A percentile compares a stretch with the other conserved stretches of the same genome.
Evolutionary conservation across 1,284 basidiomycete species (phyloP).

Genomic region (Apiotrichum akiyoshidainum): DNA sequence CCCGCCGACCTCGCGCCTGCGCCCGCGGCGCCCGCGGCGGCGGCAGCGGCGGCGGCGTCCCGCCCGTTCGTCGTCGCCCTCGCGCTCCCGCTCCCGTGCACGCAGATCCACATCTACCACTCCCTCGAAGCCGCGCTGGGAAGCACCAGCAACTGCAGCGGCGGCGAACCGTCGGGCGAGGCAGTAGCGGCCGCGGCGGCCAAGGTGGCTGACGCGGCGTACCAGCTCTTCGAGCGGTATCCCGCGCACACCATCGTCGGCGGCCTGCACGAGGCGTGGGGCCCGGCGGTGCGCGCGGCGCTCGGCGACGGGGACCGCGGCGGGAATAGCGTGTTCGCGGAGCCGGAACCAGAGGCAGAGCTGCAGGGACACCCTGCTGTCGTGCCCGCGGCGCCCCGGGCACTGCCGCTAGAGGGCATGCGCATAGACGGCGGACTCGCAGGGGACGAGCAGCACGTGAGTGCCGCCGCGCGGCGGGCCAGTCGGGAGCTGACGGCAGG

Average conservation of each 20-base stretch:
- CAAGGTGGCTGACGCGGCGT: constrained; percentile 4
- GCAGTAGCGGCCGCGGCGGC: constrained; percentile 3
- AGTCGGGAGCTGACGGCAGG: not conserved
- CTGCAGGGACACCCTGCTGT: not conserved
- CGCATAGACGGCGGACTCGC: constrained; percentile 8
- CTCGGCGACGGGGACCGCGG: not conserved
- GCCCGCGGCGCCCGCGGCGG: no score
- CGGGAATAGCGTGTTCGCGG: not conserved
- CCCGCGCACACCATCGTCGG: constrained; percentile 10
- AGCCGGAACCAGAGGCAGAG: not conserved
- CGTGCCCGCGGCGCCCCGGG: no score
- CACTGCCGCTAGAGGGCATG: no score
- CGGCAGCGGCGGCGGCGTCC: no score
- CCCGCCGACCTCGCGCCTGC: no score
- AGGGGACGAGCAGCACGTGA: constrained; percentile 22
- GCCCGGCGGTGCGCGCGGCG: not conserved
- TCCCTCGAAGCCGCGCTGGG: constrained; percentile 9
- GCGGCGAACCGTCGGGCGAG: not conserved
- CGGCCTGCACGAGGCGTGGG: constrained; percentile 16
- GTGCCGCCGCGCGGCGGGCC: no score
- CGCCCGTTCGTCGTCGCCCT: constrained; percentile 5
- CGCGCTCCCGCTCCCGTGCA: constrained; percentile 14
- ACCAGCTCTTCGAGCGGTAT: not conserved
- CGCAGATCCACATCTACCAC: constrained; percentile 26
- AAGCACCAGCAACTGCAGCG: not conserved